Percentiles rank a stretch among this genome's conserved stretches.
phyloP scores from a whole-genome alignment of 805 yeast genomes.

The Candida yuanshanica region DNA sequence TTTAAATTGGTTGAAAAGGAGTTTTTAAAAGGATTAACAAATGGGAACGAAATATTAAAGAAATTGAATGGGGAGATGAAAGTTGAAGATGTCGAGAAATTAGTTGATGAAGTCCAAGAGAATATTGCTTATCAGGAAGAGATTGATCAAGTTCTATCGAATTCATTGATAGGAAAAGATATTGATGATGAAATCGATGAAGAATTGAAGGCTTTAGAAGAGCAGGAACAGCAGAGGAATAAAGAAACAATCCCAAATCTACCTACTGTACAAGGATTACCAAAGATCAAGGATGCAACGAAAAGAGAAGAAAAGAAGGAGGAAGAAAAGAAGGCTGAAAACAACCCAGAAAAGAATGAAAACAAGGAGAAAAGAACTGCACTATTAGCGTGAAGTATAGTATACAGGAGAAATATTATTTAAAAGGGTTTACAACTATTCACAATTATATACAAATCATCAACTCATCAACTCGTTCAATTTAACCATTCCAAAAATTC shows the following conservation, averaged over 20 bases:
- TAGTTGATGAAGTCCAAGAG: constrained; percentile 81
- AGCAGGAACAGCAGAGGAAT: constrained; percentile 61
- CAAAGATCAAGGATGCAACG: constrained; percentile 2
- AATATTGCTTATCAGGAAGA: constrained; percentile 77
- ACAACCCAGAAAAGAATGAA: too few species aligned
- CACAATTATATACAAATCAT: not conserved
- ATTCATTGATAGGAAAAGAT: constrained; percentile 28
- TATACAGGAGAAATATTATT: not conserved
- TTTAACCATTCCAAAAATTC: constrained; percentile 88
- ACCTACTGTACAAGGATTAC: constrained; percentile 5
- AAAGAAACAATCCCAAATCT: not conserved
- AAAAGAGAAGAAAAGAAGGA: not conserved
- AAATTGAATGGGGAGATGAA: constrained; percentile 75
- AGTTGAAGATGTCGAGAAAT: constrained; percentile 68
- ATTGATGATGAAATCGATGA: constrained; percentile 91
- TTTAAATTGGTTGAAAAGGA: constrained; percentile 86
- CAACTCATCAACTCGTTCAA: constrained; percentile 25
- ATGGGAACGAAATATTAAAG: constrained; percentile 74
- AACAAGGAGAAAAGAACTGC: constrained; percentile 4
- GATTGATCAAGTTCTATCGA: constrained; percentile 46
- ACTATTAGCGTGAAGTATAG: constrained; percentile 1
- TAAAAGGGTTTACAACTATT: not conserved
- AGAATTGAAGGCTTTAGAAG: constrained; percentile 83
- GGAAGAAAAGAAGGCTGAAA: not conserved
- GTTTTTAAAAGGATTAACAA: constrained; percentile 70